phyloP scores from a whole-genome alignment of 768 basidiomycete species.

The Lepiota venenata region DNA sequence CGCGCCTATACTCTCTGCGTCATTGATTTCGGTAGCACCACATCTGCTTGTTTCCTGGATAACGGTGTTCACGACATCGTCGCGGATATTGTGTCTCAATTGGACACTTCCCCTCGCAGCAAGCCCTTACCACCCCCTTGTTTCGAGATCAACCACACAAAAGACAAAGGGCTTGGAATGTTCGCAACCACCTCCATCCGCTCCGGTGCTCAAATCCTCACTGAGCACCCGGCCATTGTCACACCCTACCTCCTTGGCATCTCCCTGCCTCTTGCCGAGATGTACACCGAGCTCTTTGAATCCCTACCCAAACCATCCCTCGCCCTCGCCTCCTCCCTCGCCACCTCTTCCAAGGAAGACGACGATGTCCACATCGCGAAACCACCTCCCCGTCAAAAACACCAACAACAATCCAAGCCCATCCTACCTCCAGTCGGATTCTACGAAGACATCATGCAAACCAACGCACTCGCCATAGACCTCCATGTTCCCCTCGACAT shows the following conservation, averaged over 20 bases:
- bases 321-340: slow-evolving; percentile 1
- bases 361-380: slow-evolving; percentile 14
- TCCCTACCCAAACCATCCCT: slow-evolving; percentile 20
- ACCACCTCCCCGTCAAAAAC: slow-evolving; percentile 21
- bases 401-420: slow-evolving; percentile 25
- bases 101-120: not conserved
- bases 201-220: slow-evolving; percentile 29
- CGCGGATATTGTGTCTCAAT: slow-evolving; percentile 10
- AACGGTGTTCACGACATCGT: slow-evolving; percentile 24
- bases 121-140: not conserved
- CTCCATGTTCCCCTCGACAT: slow-evolving; percentile 19
- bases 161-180: slow-evolving; percentile 31
- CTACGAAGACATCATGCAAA: slow-evolving; percentile 38
- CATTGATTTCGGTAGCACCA: slow-evolving; percentile 16
- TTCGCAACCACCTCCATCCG: slow-evolving; percentile 32
- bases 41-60: slow-evolving; percentile 28
- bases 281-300: slow-evolving; percentile 24
- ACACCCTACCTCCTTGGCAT: slow-evolving; percentile 21
- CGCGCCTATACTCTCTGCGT: slow-evolving; percentile 24
- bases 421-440: slow-evolving; percentile 14
- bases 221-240: slow-evolving; percentile 38
- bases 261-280: slow-evolving; percentile 23
- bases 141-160: slow-evolving; percentile 22
- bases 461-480: slow-evolving; percentile 38
- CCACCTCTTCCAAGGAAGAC: slow-evolving; percentile 9